Evolutionary conservation across 371 early-diverging fungal genomes (phyloP).

Genomic region (Mucor velutinosus): DNA sequence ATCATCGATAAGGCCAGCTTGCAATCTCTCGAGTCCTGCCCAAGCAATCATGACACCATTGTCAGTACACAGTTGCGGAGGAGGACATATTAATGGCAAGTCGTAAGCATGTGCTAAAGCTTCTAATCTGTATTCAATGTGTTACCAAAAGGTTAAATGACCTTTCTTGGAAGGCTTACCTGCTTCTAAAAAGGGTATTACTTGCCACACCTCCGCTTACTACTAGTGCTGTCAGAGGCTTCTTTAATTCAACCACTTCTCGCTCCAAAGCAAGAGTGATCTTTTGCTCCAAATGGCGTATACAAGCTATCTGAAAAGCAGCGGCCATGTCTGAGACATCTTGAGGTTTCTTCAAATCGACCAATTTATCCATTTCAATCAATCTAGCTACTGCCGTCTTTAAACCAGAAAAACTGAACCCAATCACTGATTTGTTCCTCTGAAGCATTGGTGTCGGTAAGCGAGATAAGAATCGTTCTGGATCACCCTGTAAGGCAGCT

Average conservation of each 20-base stretch:
- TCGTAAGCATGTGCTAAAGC: constrained; percentile 43
- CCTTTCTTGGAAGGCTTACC: constrained; percentile 26
- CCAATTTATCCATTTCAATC: constrained; percentile 38
- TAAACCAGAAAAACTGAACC: constrained; percentile 82
- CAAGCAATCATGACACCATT: constrained; percentile 93
- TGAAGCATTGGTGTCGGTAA: constrained; percentile 74
- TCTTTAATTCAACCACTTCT: constrained; percentile 40
- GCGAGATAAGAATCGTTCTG: constrained; percentile 42
- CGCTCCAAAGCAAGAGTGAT: constrained; percentile 59
- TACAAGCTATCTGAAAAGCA: constrained; percentile 71
- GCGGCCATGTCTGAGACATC: constrained; percentile 73
- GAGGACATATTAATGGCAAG: constrained; percentile 71
- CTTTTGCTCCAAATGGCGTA: constrained; percentile 72
- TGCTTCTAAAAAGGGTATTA: constrained; percentile 57
- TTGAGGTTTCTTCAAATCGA: constrained; percentile 26
- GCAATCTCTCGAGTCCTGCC: constrained; percentile 74
- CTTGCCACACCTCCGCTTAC: constrained; percentile 87
- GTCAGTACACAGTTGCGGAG: constrained; percentile 80
- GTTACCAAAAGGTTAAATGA: not conserved
- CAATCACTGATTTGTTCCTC: constrained; percentile 54
- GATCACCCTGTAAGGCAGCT: constrained; percentile 61
- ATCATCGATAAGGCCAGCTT: constrained; percentile 60
- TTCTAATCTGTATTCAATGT: constrained; percentile 29
- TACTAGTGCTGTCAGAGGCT: constrained; percentile 64
- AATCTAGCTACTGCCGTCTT: constrained; percentile 65